Conservation (phyloP, 148 eudicot genomes). For the Silene conica region DNA sequence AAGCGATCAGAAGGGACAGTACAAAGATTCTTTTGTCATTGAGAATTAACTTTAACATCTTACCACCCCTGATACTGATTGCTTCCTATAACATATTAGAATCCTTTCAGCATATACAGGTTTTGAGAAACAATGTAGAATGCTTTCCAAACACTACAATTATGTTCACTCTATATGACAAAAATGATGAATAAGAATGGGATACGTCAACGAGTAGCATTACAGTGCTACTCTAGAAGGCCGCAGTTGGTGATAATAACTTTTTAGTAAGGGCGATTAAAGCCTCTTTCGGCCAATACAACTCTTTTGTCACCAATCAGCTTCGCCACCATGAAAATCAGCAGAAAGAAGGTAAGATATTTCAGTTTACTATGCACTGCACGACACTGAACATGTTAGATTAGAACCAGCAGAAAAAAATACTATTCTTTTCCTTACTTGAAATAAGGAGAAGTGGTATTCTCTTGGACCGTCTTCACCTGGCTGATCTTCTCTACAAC, state of each 20-base stretch:
- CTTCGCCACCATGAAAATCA: slow-evolving; percentile 58
- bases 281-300: slow-evolving; percentile 92
- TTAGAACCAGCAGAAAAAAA: too few relatives aligned
- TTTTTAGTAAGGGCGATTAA: slow-evolving; percentile 87
- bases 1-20: background rate
- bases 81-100: too few relatives aligned
- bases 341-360: background rate
- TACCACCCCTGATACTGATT: background rate
- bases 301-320: slow-evolving; percentile 89
- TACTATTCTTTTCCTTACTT: slow-evolving; percentile 37
- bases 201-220: slow-evolving; percentile 4
- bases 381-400: too few relatives aligned
- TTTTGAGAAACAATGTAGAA: background rate
- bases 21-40: background rate
- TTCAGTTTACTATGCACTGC: slow-evolving; percentile 12
- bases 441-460: slow-evolving; percentile 82
- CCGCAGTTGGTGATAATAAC: slow-evolving; percentile 77
- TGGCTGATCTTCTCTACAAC: slow-evolving; percentile 65
- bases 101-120: too few relatives aligned
- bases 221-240: slow-evolving; percentile 36
- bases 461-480: slow-evolving; percentile 88
- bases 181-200: slow-evolving; percentile 21
- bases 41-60: background rate
- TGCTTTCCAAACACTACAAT: too few relatives aligned
- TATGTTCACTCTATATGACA: slow-evolving; percentile 23